Base-by-base conservation (phyloP, 1,284 basidiomycete species). In the Mixia osmundae region DNA sequence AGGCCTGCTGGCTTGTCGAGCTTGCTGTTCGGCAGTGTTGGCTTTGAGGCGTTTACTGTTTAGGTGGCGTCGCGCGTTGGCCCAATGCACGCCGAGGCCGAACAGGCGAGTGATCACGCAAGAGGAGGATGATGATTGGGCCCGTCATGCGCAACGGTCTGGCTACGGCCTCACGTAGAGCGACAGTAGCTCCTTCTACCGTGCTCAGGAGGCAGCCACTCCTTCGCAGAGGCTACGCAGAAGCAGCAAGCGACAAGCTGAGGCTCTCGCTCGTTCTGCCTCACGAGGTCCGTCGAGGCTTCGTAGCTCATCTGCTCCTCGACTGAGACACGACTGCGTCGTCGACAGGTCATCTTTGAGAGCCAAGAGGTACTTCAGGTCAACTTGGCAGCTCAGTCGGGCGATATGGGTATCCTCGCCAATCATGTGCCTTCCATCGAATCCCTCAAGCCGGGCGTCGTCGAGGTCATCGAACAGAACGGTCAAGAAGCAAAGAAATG, bases 351-450 rank as follows among this genome's bases (percentile, higher is more conserved):
- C 37, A 70, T 94, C 56, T 89, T 72, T 67, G 69, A 68, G 40
- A 78, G 79, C 21, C 58, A 70, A 49, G 80, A 83, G 58, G 85
- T 89, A 43, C 70, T 78, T 24, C 85, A 91, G 61, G 85, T 94
- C 50, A 91, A 89, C 64, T 64, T 91, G 49, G 63, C 83, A 30
- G 87, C 83, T 34, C 76, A 73, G 40, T 75, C 79, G n/a, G 87
- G 85, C 59, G 85, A 91, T 60, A 91, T 94, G 83, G 85, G 87
- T 67, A 78, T 94, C 54, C 71, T 94, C 46, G 79, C 87, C 50
- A 87, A 87, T 67, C 85, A 95, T 62, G 83, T 91, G 42, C 73
- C 85, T 30, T 76, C 80, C 22, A 76, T 94, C 44, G 85, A 95
- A 60, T 68, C 85, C 36, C 66, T 95, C 40, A 76, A 79, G 55